Base-by-base conservation (phyloP, 306 rosid species). In the Pueraria montana region DNA sequence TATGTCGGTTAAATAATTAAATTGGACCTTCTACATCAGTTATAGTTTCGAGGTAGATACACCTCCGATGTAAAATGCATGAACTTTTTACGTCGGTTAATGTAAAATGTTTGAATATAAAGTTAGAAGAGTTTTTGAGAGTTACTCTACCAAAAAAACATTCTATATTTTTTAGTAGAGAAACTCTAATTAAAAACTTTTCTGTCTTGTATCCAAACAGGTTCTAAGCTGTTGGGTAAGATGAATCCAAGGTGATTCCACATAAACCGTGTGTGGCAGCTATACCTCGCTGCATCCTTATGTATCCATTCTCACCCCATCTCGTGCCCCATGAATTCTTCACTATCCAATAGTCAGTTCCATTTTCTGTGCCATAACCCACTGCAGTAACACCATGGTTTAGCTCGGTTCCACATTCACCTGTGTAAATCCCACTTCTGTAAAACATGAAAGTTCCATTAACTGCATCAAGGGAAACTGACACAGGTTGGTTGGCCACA, bases 241-340 rank as follows among this genome's bases (percentile, higher is more conserved):
- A 77, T 11, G 81, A 50, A 43, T 77, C 81, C 81, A 77, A 24
- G 46, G 81, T 72, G 62, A 76, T 76, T 9, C 80, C 81, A 62
- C 81, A 77, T n/a, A 77, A 30, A 14, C 84, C 84, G 0, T 61
- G 26, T 5, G 72, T 59, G 0, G 71, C 40, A 72, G 59, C 66
- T 8, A 72, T 34, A 21, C 48, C 79, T 30, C 84, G 14, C 23
- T 55, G 5, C 78, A 71, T 71, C 70, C 49, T 80, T 8, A 72
- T 11, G 32, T 81, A 81, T 14, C 84, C 84, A 11, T 73, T 11
- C 32, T 81, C 84, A 72, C 84, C 80, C 80, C 84, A 77, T 3
- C 0, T 1, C 0, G 81, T 63, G 17, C 82, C 49, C 84, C 84
- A 80, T 7, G 84, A 70, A 72, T 80, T 74, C 74, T 81, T 81